These are phyloP conservation scores for Aspergillus phoenicis DNA, from an alignment of 2,329 filamentous ascomycete genomes.

Conservation along the genomic window DNA sequence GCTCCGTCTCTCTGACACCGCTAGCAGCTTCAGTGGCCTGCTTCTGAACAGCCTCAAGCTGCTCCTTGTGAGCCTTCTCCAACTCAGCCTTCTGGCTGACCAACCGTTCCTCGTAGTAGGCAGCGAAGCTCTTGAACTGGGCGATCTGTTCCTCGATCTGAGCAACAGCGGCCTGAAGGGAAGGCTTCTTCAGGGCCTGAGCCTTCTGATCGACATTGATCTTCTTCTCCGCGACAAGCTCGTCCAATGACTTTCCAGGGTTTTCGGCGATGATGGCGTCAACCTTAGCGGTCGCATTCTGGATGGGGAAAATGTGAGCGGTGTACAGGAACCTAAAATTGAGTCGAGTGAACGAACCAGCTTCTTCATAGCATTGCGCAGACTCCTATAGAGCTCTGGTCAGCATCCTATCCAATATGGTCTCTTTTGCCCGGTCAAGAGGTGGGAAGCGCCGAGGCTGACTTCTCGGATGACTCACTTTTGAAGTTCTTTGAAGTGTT, in stretches of 20 bases:
- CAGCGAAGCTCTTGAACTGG: conserved; percentile 62
- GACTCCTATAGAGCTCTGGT: conserved; percentile 62
- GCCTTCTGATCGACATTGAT: conserved; percentile 68
- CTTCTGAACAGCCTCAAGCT: conserved; percentile 57
- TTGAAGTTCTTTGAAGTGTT: conserved; percentile 83
- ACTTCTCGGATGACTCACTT: conserved; percentile 64
- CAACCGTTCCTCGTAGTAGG: conserved; percentile 60
- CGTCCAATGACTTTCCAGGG: conserved; percentile 61
- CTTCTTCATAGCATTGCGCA: conserved; percentile 93
- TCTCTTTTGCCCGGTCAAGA: too few species aligned
- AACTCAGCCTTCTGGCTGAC: conserved; percentile 59
- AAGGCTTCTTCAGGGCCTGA: conserved; percentile 64
- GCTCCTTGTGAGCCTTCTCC: conserved; percentile 57
- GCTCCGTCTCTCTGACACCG: conserved; percentile 49
- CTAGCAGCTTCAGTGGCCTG: conserved; percentile 53
- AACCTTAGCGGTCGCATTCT: conserved; percentile 63
- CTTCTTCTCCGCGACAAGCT: conserved; percentile 64
- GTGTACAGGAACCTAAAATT: conserved; percentile 6
- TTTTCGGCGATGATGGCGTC: conserved; percentile 64
- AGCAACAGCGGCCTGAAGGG: conserved; percentile 57
- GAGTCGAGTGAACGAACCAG: conserved; percentile 63
- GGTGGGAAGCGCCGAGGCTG: background rate
- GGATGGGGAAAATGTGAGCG: conserved; percentile 22
- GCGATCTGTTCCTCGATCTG: conserved; percentile 64
- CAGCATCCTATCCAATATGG: conserved; percentile 17